Conservation (phyloP, 1,139 yeast species). For the Yamadazyma dushanensis region DNA sequence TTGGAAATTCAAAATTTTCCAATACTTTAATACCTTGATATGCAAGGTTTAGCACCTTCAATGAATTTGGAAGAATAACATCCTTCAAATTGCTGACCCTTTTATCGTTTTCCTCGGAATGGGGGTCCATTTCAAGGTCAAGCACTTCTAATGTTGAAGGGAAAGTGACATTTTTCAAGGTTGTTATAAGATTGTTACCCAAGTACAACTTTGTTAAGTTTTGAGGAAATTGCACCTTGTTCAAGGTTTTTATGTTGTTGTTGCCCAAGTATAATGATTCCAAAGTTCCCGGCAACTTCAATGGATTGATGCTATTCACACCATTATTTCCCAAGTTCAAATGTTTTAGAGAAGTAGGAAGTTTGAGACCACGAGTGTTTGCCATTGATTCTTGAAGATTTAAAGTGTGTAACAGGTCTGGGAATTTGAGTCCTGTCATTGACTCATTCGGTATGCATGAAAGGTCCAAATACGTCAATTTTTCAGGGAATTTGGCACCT, state of each 20-base stretch:
- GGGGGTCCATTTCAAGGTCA: constrained; percentile 47
- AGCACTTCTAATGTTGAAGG: constrained; percentile 39
- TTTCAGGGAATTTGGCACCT: constrained; percentile 44
- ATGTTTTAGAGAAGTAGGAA: constrained; percentile 33
- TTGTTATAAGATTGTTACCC: constrained; percentile 46
- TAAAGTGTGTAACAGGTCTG: constrained; percentile 37
- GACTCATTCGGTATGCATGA: constrained; percentile 49
- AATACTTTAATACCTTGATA: constrained; percentile 42
- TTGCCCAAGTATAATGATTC: constrained; percentile 38
- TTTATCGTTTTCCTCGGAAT: constrained; percentile 42
- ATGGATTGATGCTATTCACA: constrained; percentile 48
- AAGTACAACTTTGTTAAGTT: constrained; percentile 37
- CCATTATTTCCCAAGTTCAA: constrained; percentile 43
- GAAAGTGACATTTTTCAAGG: constrained; percentile 45
- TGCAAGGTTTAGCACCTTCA: constrained; percentile 38
- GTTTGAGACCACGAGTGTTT: constrained; percentile 44
- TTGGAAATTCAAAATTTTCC: constrained; percentile 44
- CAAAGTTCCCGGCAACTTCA: constrained; percentile 43
- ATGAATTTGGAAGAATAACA: constrained; percentile 38
- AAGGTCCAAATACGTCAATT: constrained; percentile 35
- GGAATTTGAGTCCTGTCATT: constrained; percentile 49
- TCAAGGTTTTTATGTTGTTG: constrained; percentile 47
- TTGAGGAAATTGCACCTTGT: constrained; percentile 44
- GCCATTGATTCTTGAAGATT: constrained; percentile 50
- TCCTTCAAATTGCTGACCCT: constrained; percentile 45